A percentile compares a stretch with the other conserved stretches of the same genome.
These are phyloP conservation scores for Eucalyptus pauciflora DNA, from an alignment of 345 rosid species.

Conservation along the genomic window DNA sequence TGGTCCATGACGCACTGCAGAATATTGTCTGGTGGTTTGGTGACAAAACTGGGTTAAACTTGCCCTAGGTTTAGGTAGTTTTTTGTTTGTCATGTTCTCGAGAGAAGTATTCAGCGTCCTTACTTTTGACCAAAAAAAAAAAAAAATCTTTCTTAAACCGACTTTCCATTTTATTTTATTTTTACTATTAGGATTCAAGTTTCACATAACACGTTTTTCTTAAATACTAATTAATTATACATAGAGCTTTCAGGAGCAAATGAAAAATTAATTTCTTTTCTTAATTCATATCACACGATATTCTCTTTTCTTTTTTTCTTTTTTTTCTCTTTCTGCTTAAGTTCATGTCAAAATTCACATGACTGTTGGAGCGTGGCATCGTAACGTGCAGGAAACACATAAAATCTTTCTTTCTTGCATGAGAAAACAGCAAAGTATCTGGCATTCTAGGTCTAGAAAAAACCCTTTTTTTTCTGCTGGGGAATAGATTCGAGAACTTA, in stretches of 20 bases:
- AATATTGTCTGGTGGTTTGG: not conserved
- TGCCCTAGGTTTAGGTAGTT: not conserved
- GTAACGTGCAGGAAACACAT: too few relatives aligned
- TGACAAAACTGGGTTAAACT: not conserved
- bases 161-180: not conserved
- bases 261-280: not conserved
- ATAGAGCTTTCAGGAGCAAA: fast-evolving
- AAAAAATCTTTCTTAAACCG: not conserved
- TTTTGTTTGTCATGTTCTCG: not conserved
- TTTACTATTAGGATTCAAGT: not conserved
- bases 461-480: not conserved
- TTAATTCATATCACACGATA: not conserved
- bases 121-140: not conserved
- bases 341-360: not conserved
- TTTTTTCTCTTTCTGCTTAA: not conserved
- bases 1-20: not conserved
- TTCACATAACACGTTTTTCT: not conserved
- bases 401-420: not conserved
- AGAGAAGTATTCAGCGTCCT: not conserved
- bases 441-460: not conserved
- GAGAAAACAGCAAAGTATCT: not conserved
- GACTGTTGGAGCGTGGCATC: not conserved
- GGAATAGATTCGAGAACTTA: not conserved
- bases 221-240: not conserved
- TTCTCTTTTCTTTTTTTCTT: not conserved